phyloP scores from a whole-genome alignment of 163 green algal genomes.

The Volvox carteri region DNA sequence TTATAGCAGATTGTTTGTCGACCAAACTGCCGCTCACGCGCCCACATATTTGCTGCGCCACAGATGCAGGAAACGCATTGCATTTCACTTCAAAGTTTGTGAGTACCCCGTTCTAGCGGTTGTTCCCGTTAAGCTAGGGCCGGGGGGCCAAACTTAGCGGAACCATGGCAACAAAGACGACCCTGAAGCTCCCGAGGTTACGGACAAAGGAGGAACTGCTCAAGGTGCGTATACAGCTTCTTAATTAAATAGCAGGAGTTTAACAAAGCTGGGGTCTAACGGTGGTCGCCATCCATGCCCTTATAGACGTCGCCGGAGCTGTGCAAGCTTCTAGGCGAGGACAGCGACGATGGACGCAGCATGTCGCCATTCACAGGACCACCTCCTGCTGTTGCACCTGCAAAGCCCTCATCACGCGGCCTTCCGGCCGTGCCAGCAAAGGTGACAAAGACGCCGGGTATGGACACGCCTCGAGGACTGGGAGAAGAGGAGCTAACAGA shows the following conservation, averaged over 20 bases:
- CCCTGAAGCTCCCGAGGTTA: constrained; percentile 79
- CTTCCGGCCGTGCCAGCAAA: constrained; percentile 36
- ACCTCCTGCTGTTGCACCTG: constrained; percentile 1
- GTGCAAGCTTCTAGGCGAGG: constrained; percentile 76
- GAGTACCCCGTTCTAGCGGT: not conserved
- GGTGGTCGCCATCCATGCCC: not conserved
- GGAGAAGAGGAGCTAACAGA: constrained; percentile 81
- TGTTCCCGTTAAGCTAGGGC: not conserved
- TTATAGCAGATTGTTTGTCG: not conserved
- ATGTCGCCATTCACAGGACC: constrained; percentile 54
- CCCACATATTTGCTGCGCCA: not conserved
- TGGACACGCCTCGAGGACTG: constrained; percentile 72
- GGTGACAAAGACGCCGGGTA: constrained; percentile 52
- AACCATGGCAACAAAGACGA: constrained; percentile 58
- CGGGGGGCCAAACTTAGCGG: not conserved
- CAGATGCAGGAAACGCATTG: not conserved
- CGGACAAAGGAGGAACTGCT: constrained; percentile 85
- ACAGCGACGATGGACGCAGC: constrained; percentile 66
- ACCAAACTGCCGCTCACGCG: constrained; percentile 2
- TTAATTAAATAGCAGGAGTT: not conserved
- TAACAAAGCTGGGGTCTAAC: not conserved
- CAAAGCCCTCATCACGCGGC: constrained; percentile 22
- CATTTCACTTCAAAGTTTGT: not conserved
- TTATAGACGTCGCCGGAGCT: constrained; percentile 75
- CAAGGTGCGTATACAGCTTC: constrained; percentile 65